Evolutionary conservation across 164 flowering plant genomes (phyloP).

Genomic region (Sextonia rubra): DNA sequence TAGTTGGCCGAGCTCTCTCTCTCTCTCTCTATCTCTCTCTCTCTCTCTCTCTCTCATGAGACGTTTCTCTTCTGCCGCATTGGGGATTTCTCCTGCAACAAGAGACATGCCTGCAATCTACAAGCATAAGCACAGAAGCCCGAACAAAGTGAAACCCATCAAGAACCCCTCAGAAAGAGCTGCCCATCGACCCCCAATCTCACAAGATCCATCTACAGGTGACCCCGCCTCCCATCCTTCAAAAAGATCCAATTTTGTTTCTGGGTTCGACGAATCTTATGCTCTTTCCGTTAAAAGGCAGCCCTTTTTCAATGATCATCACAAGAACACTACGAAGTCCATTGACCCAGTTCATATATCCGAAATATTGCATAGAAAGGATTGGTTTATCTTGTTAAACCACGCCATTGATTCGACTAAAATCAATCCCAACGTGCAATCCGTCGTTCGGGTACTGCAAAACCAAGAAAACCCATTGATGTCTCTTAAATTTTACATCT

Average conservation of each 20-base stretch:
- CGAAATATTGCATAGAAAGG: slow-evolving; percentile 49
- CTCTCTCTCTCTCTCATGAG: slow-evolving; percentile 33
- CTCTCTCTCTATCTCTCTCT: background rate
- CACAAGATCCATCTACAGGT: slow-evolving; percentile 24
- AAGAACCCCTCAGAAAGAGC: slow-evolving; percentile 10
- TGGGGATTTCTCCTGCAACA: slow-evolving; percentile 34
- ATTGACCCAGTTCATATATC: slow-evolving; percentile 48
- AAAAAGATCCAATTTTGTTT: background rate
- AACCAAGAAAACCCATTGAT: slow-evolving; percentile 61
- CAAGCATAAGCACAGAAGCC: background rate
- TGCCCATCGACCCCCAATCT: background rate
- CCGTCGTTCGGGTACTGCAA: slow-evolving; percentile 53
- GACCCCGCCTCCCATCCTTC: slow-evolving; percentile 14
- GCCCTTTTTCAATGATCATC: slow-evolving; percentile 13
- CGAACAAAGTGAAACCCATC: slow-evolving; percentile 13
- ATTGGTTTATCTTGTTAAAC: slow-evolving; percentile 68
- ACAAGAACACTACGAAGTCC: slow-evolving; percentile 2
- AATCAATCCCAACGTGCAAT: slow-evolving; percentile 32
- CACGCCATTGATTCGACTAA: slow-evolving; percentile 44
- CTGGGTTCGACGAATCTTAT: slow-evolving; percentile 4
- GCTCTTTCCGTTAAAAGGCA: slow-evolving; percentile 6
- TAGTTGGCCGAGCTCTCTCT: no score
- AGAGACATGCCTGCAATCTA: slow-evolving; percentile 16
- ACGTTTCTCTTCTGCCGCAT: slow-evolving; percentile 37
- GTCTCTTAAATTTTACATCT: slow-evolving; percentile 59